Percentiles rank a stretch among this genome's conserved stretches.
Evolutionary conservation across 768 basidiomycete species (phyloP).

Genomic region (Trametes cingulata): DNA sequence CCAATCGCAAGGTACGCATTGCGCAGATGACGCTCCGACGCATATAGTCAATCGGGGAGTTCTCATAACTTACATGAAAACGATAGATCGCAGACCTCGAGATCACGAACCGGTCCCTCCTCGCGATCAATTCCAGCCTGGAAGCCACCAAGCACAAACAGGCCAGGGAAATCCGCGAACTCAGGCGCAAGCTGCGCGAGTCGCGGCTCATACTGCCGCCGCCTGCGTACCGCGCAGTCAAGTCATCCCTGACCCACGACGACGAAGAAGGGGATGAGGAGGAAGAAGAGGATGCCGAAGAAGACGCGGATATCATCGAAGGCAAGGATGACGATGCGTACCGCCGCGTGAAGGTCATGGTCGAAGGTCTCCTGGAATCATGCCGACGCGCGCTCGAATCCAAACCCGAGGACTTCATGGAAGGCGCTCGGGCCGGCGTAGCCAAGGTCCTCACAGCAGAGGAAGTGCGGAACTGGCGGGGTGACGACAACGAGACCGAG

Average conservation of each 20-base stretch:
- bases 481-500: conserved; percentile 23
- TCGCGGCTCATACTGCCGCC: conserved; percentile 79
- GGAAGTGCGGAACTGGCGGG: conserved; percentile 62
- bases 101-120: conserved; percentile 84
- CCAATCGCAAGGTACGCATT: conserved; percentile 74
- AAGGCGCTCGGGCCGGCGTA: conserved; percentile 38
- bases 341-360: conserved; percentile 57
- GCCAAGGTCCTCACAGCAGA: conserved; percentile 74
- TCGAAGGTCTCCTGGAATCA: conserved; percentile 61
- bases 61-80: neutral
- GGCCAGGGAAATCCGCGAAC: conserved; percentile 81
- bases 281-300: conserved; percentile 45
- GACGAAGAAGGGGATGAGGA: conserved; percentile 43
- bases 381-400: conserved; percentile 65
- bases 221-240: conserved; percentile 54
- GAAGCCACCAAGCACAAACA: conserved; percentile 81
- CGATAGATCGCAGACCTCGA: conserved; percentile 86
- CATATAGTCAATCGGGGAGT: neutral
- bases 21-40: neutral
- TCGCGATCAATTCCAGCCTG: conserved; percentile 81
- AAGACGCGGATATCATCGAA: conserved; percentile 37
- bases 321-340: conserved; percentile 56
- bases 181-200: conserved; percentile 81
- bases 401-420: conserved; percentile 52
- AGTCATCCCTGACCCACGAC: conserved; percentile 50